Percentiles rank a stretch among this genome's conserved stretches.
Conservation (phyloP, 768 basidiomycete genomes). For the Nidularia pulvinata region DNA sequence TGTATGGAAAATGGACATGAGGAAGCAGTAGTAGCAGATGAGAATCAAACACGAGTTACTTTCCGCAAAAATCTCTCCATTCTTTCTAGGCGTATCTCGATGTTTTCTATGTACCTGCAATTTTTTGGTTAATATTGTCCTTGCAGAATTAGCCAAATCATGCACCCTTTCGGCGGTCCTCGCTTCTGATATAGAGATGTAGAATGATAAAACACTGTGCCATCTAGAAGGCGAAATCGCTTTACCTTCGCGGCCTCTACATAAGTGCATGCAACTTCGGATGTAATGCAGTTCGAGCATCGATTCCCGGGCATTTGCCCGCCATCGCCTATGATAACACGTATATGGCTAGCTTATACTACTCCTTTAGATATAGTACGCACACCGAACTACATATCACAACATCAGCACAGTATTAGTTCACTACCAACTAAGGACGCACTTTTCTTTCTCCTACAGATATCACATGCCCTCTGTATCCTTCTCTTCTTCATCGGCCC, state of each 20-base stretch:
- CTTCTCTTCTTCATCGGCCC: neutral
- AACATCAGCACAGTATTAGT: too few species aligned
- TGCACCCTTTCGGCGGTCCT: constrained; percentile 63
- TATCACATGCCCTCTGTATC: neutral
- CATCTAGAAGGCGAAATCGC: constrained; percentile 11
- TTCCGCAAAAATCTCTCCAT: constrained; percentile 54
- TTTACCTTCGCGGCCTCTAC: constrained; percentile 67
- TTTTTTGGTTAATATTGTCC: neutral
- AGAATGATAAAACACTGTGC: neutral
- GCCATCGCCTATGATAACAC: constrained; percentile 54
- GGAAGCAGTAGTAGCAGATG: neutral
- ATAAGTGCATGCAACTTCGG: constrained; percentile 67
- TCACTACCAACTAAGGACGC: neutral
- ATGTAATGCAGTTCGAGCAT: constrained; percentile 70
- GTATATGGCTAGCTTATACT: too few species aligned
- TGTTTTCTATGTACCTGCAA: neutral
- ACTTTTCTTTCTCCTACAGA: neutral
- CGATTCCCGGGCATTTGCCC: constrained; percentile 63
- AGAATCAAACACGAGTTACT: constrained; percentile 11
- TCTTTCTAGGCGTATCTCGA: constrained; percentile 58
- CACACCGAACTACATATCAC: too few species aligned
- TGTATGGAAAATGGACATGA: constrained; percentile 15
- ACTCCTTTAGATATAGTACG: too few species aligned
- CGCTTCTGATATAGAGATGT: constrained; percentile 35
- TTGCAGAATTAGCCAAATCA: neutral